Evolutionary conservation across 495 filamentous ascomycete genomes (phyloP), one percentile per base, ranked within the genome.

Genomic region (Podospora appendiculata): DNA sequence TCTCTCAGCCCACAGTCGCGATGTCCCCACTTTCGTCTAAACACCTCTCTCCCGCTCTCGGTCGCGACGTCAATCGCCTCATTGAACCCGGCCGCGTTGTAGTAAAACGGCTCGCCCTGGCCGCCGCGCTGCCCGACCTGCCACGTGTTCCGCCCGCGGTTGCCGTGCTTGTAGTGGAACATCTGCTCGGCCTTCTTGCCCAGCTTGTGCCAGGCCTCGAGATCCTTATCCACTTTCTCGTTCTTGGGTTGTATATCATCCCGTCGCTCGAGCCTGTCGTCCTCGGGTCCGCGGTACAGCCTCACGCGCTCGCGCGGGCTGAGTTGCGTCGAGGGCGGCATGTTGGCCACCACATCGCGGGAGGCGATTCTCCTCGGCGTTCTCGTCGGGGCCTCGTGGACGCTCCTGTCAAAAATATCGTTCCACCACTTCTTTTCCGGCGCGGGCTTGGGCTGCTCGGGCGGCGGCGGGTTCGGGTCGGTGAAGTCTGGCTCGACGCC

Each of bases 41-140:
- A 82, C 1, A 84, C 65, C 13, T 67, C 62, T 49, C 67, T 65
- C 1, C 80, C 80, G 35, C 70, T 66, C 45, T 82, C 72, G 19
- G 79, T 81, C 44, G 70, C 67, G 58, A 80, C 73, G 8, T 63
- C 54, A 18, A 82, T 65, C 18, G 70, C 79, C 34, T 67, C 68
- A 7, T 77, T 70, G 54, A 83, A 78, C 4, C 79, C 81, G 10
- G 58, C 68, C 0, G 73, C 58, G 48, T 80, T 71, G 47, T 80
- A 66, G 56, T 81, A 82, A 41, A 74, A 85, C 10, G 78, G 78
- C 60, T 85, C 81, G 6, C 79, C 81, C 50, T 76, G 53, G 1
- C 80, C 81, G 12, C 81, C 81, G 11, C 56, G 70, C 61, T 83
- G 81, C 33, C 65, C 62, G 4, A 54, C 54, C 57, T 84, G 81